phyloP scores from a whole-genome alignment of 768 basidiomycete genomes.

The Naganishia friedmannii region DNA sequence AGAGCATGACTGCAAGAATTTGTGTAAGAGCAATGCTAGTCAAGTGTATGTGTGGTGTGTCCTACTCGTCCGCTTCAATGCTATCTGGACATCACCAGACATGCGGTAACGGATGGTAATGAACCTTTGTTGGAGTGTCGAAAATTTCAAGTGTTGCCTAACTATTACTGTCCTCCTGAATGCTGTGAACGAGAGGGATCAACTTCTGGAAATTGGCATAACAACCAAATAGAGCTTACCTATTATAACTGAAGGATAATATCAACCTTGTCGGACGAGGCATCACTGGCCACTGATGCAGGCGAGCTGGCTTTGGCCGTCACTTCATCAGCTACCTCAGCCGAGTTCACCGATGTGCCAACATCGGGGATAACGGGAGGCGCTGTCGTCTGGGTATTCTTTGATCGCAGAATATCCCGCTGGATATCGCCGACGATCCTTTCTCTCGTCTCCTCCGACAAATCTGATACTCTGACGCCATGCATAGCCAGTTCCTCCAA shows the following conservation, averaged over 20 bases:
- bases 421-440: constrained; percentile 30
- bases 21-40: background rate
- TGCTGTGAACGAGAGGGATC: background rate
- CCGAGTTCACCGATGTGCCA: background rate
- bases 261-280: constrained; percentile 27
- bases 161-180: background rate
- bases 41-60: background rate
- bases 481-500: constrained; percentile 11
- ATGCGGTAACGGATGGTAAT: too few relatives aligned
- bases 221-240: background rate
- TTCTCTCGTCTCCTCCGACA: constrained; percentile 24
- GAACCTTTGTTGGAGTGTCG: background rate
- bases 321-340: constrained; percentile 4
- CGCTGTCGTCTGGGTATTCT: background rate
- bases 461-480: constrained; percentile 10
- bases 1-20: background rate
- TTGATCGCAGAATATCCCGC: constrained; percentile 30
- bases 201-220: background rate
- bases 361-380: constrained; percentile 4
- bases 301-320: constrained; percentile 23
- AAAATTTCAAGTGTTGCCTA: background rate
- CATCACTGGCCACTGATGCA: constrained; percentile 25
- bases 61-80: background rate
- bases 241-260: constrained; percentile 15
- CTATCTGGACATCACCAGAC: background rate